Conservation (phyloP, 176 grass and related monocot species). For the Phragmites australis region DNA sequence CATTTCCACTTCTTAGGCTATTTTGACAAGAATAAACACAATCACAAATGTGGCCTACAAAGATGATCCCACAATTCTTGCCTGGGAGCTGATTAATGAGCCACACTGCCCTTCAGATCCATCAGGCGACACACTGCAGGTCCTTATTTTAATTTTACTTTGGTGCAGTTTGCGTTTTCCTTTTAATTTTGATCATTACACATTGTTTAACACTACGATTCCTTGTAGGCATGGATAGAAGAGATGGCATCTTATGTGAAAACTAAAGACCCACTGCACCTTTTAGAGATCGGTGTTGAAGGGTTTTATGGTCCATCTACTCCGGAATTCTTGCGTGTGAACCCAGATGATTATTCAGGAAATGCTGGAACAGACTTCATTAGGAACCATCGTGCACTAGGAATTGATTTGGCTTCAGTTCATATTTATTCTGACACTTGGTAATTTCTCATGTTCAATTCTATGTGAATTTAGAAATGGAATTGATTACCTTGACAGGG, state of each 20-base stretch:
- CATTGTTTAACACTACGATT: constrained; percentile 11
- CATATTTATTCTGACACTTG: constrained; percentile 87
- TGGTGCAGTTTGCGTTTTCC: not conserved
- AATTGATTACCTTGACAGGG: not conserved
- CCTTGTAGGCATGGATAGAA: constrained; percentile 76
- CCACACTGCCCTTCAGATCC: constrained; percentile 75
- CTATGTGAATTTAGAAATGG: not conserved
- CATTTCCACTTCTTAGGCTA: constrained; percentile 41
- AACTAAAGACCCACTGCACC: constrained; percentile 59
- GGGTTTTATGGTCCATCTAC: constrained; percentile 80
- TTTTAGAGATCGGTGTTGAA: constrained; percentile 66
- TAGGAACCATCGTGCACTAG: constrained; percentile 55
- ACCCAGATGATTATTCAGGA: constrained; percentile 56
- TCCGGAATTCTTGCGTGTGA: constrained; percentile 52
- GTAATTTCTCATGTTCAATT: constrained; percentile 25
- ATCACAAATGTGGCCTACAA: constrained; percentile 74
- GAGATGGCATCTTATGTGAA: constrained; percentile 80
- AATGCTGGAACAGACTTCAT: constrained; percentile 78
- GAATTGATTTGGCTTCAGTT: constrained; percentile 78
- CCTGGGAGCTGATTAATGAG: constrained; percentile 93
- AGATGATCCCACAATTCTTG: constrained; percentile 80
- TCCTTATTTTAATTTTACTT: constrained; percentile 25
- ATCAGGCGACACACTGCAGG: constrained; percentile 71
- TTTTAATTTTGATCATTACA: not conserved
- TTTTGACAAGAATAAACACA: constrained; percentile 73